Evolutionary conservation across 139 green algal genomes (phyloP).

Genomic region (Coelastrella sp.): DNA sequence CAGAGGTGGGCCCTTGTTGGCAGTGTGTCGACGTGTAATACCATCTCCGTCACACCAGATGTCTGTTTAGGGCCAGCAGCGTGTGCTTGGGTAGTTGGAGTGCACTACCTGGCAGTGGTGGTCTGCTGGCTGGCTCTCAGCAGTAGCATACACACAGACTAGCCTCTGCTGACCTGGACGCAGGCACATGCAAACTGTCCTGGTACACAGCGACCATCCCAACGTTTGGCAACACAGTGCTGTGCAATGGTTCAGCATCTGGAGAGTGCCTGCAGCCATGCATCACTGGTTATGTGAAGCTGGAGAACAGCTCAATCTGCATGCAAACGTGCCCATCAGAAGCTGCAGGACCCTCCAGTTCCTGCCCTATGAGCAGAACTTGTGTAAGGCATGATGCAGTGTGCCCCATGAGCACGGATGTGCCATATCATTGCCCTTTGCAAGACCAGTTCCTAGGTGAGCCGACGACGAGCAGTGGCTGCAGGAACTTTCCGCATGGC

Average conservation of each 20-base stretch:
- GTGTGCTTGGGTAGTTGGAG: background rate
- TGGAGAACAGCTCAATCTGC: conserved; percentile 28
- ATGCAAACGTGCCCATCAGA: conserved; percentile 33
- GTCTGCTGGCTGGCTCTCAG: too few relatives aligned
- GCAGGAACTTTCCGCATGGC: background rate
- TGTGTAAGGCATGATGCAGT: background rate
- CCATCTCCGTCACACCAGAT: background rate
- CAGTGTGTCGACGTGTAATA: background rate
- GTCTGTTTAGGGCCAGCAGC: background rate
- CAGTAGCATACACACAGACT: background rate
- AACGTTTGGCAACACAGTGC: conserved; percentile 17
- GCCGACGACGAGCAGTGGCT: background rate
- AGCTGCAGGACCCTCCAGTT: conserved; percentile 8
- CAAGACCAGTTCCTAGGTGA: conserved; percentile 31
- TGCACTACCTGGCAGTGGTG: background rate
- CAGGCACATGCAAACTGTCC: conserved; percentile 28
- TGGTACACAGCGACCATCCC: conserved; percentile 6
- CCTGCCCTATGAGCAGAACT: conserved; percentile 16
- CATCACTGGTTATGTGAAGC: conserved; percentile 13
- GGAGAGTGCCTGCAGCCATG: conserved; percentile 29
- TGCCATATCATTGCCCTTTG: conserved; percentile 13
- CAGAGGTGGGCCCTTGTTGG: background rate
- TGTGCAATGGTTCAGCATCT: conserved; percentile 12
- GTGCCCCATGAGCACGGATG: conserved; percentile 24
- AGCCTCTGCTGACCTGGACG: background rate